phyloP scores from a whole-genome alignment of 1,139 yeast species.

The Cylindricascospora bacillispora region DNA sequence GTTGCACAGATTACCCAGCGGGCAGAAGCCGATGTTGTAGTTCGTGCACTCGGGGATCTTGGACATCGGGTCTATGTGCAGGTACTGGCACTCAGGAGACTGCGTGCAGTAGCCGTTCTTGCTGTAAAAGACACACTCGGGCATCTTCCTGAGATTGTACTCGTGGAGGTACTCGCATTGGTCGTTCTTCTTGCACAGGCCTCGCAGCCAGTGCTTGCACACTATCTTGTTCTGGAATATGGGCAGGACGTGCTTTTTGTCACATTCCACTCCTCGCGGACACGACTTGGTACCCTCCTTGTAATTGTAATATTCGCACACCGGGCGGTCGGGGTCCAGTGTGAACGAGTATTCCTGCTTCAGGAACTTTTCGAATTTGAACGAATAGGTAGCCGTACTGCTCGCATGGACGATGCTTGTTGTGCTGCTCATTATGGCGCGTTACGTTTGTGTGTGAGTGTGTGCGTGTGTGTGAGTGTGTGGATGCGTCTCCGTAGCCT shows the following conservation, averaged over 20 bases:
- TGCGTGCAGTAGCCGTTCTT: conserved; percentile 91
- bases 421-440: too few relatives aligned
- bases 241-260: conserved; percentile 77
- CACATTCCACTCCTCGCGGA: conserved; percentile 76
- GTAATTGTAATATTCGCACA: conserved; percentile 57
- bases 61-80: conserved; percentile 82
- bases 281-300: conserved; percentile 51
- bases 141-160: conserved; percentile 88
- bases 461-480: too few relatives aligned
- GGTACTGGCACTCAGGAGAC: conserved; percentile 84
- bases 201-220: conserved; percentile 97
- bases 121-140: conserved; percentile 83
- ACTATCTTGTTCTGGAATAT: conserved; percentile 78
- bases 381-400: too few relatives aligned
- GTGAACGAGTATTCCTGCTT: conserved; percentile 73
- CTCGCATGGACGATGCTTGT: too few relatives aligned
- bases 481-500: too few relatives aligned
- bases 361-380: conserved; percentile 77
- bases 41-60: conserved; percentile 80
- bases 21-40: conserved; percentile 83
- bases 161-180: conserved; percentile 95
- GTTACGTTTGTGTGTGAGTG: too few relatives aligned
- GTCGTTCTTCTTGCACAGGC: conserved; percentile 92
- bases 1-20: conserved; percentile 78
- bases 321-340: conserved; percentile 80